A percentile compares a stretch with the other conserved stretches of the same genome.
Conservation (phyloP, 495 filamentous ascomycete species). For the Neurospora terricola region DNA sequence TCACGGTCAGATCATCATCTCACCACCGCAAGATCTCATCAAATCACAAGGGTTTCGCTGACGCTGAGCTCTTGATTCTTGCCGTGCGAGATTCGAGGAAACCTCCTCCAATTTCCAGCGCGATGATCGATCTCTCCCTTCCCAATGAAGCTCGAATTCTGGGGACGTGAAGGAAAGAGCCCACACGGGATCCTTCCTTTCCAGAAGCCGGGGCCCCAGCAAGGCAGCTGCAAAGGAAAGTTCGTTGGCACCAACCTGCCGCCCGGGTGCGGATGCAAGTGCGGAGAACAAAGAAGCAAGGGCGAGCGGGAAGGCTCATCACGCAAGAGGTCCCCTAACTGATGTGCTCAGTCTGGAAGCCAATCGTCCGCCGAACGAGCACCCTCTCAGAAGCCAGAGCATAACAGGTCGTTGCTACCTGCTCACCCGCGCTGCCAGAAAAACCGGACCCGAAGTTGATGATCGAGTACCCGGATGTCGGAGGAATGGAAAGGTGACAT, state of each 20-base stretch:
- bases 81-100: neutral
- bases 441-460: neutral
- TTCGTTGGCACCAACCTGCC: neutral
- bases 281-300: neutral
- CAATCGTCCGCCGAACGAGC: neutral
- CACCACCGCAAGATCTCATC: neutral
- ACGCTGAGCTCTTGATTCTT: neutral
- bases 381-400: neutral
- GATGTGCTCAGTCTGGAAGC: neutral
- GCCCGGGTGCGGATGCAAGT: neutral
- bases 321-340: neutral
- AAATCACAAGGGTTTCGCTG: neutral
- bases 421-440: neutral
- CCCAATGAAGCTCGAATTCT: neutral
- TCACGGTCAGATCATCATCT: neutral
- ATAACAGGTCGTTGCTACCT: neutral
- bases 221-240: neutral
- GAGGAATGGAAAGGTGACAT: neutral
- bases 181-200: neutral
- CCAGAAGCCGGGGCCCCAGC: neutral
- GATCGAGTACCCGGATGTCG: neutral
- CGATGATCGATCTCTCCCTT: neutral
- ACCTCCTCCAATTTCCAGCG: neutral
- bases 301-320: neutral
- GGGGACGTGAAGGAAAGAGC: neutral